phyloP scores from a whole-genome alignment of 2,329 filamentous ascomycete genomes.

The Aschersonia sp. region DNA sequence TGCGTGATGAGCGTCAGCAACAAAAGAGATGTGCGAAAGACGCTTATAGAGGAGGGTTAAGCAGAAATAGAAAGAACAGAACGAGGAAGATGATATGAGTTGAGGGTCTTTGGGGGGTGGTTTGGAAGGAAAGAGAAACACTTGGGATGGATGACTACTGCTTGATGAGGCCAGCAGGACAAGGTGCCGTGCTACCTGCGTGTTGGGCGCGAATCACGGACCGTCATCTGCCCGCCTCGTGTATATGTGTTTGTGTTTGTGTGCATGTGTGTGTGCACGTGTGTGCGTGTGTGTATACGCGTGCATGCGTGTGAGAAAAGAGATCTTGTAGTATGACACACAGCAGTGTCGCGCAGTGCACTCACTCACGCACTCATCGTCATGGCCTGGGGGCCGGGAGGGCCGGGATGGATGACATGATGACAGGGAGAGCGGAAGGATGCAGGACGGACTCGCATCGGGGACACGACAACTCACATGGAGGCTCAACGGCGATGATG shows the following conservation, averaged over 20 bases:
- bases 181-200: too few relatives aligned
- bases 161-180: too few relatives aligned
- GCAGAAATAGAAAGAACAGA: background rate
- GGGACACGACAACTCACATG: constrained; percentile 19
- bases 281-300: background rate
- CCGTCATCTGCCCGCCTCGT: too few relatives aligned
- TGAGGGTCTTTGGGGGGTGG: background rate
- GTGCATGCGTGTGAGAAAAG: too few relatives aligned
- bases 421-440: too few relatives aligned
- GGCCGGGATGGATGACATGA: too few relatives aligned
- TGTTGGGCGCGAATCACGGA: too few relatives aligned
- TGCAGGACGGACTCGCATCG: too few relatives aligned
- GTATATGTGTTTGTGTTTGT: background rate
- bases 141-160: background rate
- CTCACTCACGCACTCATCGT: background rate
- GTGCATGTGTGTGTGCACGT: background rate
- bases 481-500: constrained; percentile 26
- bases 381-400: too few relatives aligned
- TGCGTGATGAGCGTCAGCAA: background rate
- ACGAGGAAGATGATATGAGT: background rate
- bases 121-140: background rate
- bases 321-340: background rate
- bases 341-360: background rate
- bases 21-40: background rate
- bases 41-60: background rate